These are phyloP conservation scores for Stemphylium lycopersici DNA, from an alignment of 2,329 filamentous ascomycete species.

Conservation along the genomic window DNA sequence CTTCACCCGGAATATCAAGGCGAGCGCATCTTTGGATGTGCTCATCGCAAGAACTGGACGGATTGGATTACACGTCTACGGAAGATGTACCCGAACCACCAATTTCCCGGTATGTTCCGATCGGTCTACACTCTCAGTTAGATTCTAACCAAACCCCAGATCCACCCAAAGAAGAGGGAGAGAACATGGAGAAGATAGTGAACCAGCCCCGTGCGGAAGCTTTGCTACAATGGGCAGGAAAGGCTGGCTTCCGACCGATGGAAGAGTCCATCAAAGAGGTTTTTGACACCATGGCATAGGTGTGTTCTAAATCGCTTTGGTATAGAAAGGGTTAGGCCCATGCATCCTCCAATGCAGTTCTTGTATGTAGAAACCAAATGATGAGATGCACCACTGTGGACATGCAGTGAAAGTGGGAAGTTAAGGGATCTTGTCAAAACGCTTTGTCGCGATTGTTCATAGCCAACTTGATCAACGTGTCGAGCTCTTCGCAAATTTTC, in stretches of 20 bases:
- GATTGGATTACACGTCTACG: background rate
- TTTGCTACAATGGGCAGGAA: background rate
- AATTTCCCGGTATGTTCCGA: background rate
- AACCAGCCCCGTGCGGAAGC: background rate
- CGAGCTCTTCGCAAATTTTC: background rate
- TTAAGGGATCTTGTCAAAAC: background rate
- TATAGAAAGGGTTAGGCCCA: background rate
- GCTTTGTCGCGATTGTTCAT: background rate
- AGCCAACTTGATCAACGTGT: background rate
- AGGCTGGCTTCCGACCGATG: background rate
- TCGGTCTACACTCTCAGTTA: background rate
- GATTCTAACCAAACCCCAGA: background rate
- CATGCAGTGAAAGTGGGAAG: background rate
- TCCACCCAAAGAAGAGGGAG: background rate
- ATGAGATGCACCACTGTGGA: background rate
- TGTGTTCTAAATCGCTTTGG: background rate
- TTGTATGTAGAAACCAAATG: background rate
- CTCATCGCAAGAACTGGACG: conserved; percentile 42
- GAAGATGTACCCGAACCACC: background rate
- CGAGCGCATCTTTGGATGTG: conserved; percentile 61
- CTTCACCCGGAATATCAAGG: conserved; percentile 52
- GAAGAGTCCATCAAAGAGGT: background rate
- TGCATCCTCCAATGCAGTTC: background rate
- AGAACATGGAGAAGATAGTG: background rate
- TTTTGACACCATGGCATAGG: background rate